Percentiles rank a stretch among this genome's conserved stretches.
Evolutionary conservation across 2,329 filamentous ascomycete species (phyloP).

Genomic region (Fusarium sp.): DNA sequence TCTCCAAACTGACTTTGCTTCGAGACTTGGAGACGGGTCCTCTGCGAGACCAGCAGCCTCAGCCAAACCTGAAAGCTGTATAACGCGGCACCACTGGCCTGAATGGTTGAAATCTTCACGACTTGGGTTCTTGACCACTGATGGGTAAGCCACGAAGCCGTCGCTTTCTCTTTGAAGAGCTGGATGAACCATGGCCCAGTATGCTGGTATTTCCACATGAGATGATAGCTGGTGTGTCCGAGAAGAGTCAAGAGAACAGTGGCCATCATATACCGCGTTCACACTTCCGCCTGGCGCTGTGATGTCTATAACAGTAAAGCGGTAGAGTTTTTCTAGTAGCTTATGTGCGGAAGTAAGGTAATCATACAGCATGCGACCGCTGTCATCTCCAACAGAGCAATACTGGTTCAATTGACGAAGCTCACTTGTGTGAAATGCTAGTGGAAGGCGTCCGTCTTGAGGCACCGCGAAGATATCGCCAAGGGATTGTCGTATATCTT

Average conservation of each 20-base stretch:
- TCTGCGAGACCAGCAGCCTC: not conserved
- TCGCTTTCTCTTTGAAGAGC: slow-evolving; percentile 1
- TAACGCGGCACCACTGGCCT: slow-evolving; percentile 3
- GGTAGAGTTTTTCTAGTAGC: not conserved
- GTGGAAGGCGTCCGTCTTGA: not conserved
- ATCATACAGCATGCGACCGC: not conserved
- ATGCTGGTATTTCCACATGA: not conserved
- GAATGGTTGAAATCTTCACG: not conserved
- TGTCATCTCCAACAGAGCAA: not conserved
- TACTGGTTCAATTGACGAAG: not conserved
- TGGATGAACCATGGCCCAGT: not conserved
- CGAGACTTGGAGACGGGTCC: not conserved
- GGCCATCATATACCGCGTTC: not conserved
- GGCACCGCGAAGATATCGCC: slow-evolving; percentile 3
- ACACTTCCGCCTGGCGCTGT: not conserved
- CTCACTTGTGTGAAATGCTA: slow-evolving; percentile 6
- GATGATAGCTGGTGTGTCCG: not conserved
- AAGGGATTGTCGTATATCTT: not conserved
- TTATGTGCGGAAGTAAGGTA: not conserved
- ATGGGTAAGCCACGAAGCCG: not conserved
- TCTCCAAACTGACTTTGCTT: slow-evolving; percentile 3
- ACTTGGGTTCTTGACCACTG: not conserved
- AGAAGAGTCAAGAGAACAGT: not conserved
- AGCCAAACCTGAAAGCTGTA: slow-evolving; percentile 5
- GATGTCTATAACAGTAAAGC: slow-evolving; percentile 1